These are phyloP conservation scores for Malassezia sp. DNA, from an alignment of 1,284 basidiomycete genomes.

Conservation along the genomic window DNA sequence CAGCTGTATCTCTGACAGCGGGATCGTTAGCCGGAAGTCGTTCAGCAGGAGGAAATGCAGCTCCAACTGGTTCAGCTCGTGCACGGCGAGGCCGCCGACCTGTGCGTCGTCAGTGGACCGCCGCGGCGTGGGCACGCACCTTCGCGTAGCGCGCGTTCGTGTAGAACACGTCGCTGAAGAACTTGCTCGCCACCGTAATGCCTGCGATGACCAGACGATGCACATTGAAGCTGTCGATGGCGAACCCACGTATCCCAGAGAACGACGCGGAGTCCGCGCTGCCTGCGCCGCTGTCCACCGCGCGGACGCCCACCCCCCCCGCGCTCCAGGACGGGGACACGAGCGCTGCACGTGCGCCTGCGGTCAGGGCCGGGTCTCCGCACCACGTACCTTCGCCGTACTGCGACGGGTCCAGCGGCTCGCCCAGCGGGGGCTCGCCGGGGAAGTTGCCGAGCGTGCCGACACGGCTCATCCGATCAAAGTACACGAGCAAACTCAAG, in stretches of 20 bases:
- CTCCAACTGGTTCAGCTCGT: conserved; percentile 91
- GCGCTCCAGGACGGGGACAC: not conserved
- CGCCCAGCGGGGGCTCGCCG: conserved; percentile 1
- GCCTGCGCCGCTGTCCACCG: not conserved
- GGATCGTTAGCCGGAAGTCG: conserved; percentile 81
- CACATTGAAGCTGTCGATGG: conserved; percentile 93
- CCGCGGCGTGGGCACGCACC: too few species aligned
- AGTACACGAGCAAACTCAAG: conserved; percentile 82
- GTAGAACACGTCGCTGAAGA: conserved; percentile 97
- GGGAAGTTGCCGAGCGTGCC: conserved; percentile 13
- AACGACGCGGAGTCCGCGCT: conserved; percentile 3
- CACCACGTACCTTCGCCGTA: not conserved
- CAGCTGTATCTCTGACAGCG: conserved; percentile 78
- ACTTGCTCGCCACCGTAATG: conserved; percentile 94
- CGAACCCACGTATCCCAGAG: conserved; percentile 56
- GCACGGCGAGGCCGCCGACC: conserved; percentile 85
- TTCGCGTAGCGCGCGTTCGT: conserved; percentile 99
- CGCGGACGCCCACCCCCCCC: too few species aligned
- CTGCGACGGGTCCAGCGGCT: not conserved
- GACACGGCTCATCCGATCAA: conserved; percentile 62
- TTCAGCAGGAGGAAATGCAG: conserved; percentile 92
- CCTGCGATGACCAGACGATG: conserved; percentile 93
- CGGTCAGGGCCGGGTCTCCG: too few species aligned
- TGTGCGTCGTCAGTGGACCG: too few species aligned
- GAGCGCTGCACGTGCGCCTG: too few species aligned